Evolutionary conservation across 2,329 filamentous ascomycete species (phyloP), one percentile per base, ranked within the genome.

Genomic region (Coniochaeta sp.): DNA sequence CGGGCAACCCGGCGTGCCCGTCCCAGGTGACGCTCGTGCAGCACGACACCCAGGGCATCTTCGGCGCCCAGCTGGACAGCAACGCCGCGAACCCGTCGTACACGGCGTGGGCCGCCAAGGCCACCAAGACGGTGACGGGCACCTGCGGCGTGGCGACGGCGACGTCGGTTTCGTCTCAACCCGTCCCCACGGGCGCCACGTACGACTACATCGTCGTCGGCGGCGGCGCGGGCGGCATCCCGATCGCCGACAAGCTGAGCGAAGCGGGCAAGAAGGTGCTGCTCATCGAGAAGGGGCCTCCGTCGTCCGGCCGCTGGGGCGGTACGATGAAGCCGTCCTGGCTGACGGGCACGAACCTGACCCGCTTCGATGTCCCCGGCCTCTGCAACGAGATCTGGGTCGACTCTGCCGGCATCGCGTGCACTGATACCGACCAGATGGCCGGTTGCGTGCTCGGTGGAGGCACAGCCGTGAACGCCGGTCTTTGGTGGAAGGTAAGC

Each of bases 361-460:
- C 85, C 19, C 83, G 85, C 57, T 87, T 88, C 67, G 85, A 88
- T 67, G 79, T 88, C 14, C 85, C 85, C 1, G 85, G 85, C 64
- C 79, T 87, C 59, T 87, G 84, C 73, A 88, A 88, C 68, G 76
- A 87, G 73, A 87, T 88, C 66, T 87, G 84, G 83, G 73, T 76
- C 10, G 79, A 86, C 66, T 83, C 81, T 22, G 76, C 74, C 9
- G 83, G 82, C 32, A 83, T 87, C 67, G 81, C 83, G 55, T 89
- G 86, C 71, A 78, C 79, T 1, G 86, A 88, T 68, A 84, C 82
- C 47, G 84, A 86, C 66, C 82, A 86, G 69, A 88, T 88, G 84
- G 84, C 85, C 36, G 86, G 85, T 9, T 88, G 85, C 64, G 78
- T 88, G 54, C 79, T 88, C 16, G 85, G 85, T 59, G 85, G 85